A percentile compares a stretch with the other conserved stretches of the same genome.
These are phyloP conservation scores for Davidsoniella eucalypti DNA, from an alignment of 2,329 filamentous ascomycete genomes.

Conservation along the genomic window DNA sequence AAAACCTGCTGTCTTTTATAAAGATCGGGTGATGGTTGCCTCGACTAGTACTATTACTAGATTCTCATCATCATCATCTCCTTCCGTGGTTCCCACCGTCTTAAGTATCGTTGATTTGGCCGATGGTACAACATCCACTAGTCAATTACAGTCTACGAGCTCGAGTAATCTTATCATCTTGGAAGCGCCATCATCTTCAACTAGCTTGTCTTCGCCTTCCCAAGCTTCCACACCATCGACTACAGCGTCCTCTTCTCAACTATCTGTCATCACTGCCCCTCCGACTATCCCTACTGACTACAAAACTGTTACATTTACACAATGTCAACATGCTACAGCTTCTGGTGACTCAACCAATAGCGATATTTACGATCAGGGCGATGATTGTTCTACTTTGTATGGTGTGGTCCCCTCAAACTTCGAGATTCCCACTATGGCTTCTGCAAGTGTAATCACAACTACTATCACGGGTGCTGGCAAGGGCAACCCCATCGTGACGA, in stretches of 20 bases:
- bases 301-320: constrained; percentile 10
- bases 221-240: constrained; percentile 1
- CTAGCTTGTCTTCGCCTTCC: background rate
- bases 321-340: constrained; percentile 5
- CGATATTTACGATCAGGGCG: background rate
- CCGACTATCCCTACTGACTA: constrained; percentile 4
- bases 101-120: constrained; percentile 10
- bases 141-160: background rate
- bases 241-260: background rate
- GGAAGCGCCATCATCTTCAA: constrained; percentile 1
- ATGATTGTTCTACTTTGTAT: constrained; percentile 4
- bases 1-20: too few species aligned
- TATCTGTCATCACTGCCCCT: constrained; percentile 3
- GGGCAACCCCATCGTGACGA: constrained; percentile 9
- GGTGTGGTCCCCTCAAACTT: constrained; percentile 7
- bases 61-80: background rate
- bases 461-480: constrained; percentile 5
- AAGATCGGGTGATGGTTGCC: too few species aligned
- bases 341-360: background rate
- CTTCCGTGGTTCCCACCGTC: background rate
- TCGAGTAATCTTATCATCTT: constrained; percentile 4
- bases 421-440: constrained; percentile 2
- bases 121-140: constrained; percentile 2
- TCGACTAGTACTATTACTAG: too few species aligned
- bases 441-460: constrained; percentile 3